Evolutionary conservation across 2,329 filamentous ascomycete species (phyloP).

Genomic region (Tolypocladium paradoxum): DNA sequence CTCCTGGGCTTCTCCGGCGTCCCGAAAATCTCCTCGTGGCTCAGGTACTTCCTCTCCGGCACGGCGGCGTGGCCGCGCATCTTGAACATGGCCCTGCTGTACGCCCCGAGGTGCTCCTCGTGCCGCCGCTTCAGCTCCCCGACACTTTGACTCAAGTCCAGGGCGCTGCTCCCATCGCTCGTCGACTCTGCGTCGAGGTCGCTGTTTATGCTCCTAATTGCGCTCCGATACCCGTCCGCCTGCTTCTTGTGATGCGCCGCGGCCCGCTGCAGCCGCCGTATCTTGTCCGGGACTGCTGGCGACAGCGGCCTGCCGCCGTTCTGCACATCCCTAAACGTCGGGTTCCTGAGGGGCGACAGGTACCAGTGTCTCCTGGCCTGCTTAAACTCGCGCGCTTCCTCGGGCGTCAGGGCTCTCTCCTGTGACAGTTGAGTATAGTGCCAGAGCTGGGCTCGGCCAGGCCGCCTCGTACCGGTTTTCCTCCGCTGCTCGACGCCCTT

Average conservation of each 20-base stretch:
- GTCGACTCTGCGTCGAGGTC: constrained; percentile 6
- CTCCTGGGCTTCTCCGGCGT: constrained; percentile 9
- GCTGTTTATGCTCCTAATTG: constrained; percentile 11
- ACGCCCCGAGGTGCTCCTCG: constrained; percentile 14
- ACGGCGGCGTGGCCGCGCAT: constrained; percentile 15
- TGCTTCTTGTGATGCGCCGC: constrained; percentile 20
- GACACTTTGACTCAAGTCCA: constrained; percentile 5
- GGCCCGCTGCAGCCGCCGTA: constrained; percentile 14
- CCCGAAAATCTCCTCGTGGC: constrained; percentile 17
- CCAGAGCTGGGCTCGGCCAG: constrained; percentile 22
- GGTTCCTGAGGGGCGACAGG: constrained; percentile 17
- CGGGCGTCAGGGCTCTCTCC: constrained; percentile 18
- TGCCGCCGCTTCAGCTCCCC: constrained; percentile 13
- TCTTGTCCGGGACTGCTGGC: constrained; percentile 10
- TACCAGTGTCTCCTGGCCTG: constrained; percentile 20
- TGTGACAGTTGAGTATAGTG: constrained; percentile 18
- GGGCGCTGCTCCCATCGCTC: not conserved
- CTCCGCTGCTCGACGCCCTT: constrained; percentile 17
- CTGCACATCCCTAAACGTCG: constrained; percentile 9
- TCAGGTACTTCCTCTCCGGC: constrained; percentile 17
- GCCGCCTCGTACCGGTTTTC: constrained; percentile 18
- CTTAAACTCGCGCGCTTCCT: constrained; percentile 23
- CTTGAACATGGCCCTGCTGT: constrained; percentile 15
- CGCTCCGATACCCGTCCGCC: constrained; percentile 14
- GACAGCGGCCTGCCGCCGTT: constrained; percentile 8